Percentiles rank a stretch among this genome's conserved stretches.
Conservation (phyloP, 768 basidiomycete genomes). For the Leccinum fibrillosum region DNA sequence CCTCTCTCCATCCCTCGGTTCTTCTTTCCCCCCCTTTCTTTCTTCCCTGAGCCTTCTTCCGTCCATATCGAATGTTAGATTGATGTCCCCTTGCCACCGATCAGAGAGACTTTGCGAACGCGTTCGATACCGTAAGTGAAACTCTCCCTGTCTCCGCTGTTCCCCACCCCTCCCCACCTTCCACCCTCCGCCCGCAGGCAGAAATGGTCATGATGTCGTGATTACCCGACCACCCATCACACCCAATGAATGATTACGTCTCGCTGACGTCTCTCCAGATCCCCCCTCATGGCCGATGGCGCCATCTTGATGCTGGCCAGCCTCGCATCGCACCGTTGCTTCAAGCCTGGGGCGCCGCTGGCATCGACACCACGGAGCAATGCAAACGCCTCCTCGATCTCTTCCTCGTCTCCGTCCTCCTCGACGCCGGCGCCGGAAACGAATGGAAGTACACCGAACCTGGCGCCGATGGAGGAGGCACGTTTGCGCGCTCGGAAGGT, state of each 20-base stretch:
- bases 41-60: neutral
- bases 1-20: neutral
- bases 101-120: conserved; percentile 77
- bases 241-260: neutral
- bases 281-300: conserved; percentile 86
- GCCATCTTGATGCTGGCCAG: conserved; percentile 73
- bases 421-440: conserved; percentile 92
- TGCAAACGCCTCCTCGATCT: conserved; percentile 82
- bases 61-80: conserved; percentile 4
- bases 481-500: conserved; percentile 71
- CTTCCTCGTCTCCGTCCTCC: conserved; percentile 84
- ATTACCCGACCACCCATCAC: neutral
- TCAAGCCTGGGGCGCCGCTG: conserved; percentile 46
- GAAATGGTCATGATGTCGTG: neutral
- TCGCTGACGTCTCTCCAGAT: conserved; percentile 47
- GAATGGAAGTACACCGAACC: conserved; percentile 74
- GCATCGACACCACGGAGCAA: conserved; percentile 51
- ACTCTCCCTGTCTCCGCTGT: neutral
- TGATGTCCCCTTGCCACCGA: neutral
- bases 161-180: neutral
- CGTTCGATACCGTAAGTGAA: conserved; percentile 56
- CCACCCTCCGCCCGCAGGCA: conserved; percentile 7
- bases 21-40: neutral
- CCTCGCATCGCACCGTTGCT: conserved; percentile 64
- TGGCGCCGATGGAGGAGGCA: conserved; percentile 43